Evolutionary conservation across 306 rosid genomes (phyloP).

Genomic region (Acmispon strigosus): DNA sequence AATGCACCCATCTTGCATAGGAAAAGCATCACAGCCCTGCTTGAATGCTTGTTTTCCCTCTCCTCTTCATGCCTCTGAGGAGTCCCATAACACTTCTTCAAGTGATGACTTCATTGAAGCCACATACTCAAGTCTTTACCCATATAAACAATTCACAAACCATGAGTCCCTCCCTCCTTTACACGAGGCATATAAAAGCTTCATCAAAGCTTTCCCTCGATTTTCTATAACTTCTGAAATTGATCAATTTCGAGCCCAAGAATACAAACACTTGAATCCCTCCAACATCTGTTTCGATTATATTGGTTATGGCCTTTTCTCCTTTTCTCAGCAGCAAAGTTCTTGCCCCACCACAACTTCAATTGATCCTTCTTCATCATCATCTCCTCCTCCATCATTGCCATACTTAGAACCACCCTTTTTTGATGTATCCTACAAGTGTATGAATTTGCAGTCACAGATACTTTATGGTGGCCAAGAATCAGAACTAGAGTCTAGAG

Average conservation of each 20-base stretch:
- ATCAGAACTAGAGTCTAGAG: conserved; percentile 49
- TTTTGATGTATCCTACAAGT: conserved; percentile 49
- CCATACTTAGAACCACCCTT: conserved; percentile 28
- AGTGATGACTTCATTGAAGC: conserved; percentile 30
- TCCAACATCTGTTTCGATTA: conserved; percentile 73
- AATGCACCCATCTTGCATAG: conserved; percentile 40
- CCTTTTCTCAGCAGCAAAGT: conserved; percentile 40
- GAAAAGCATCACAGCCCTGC: conserved; percentile 46
- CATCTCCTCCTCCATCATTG: background rate
- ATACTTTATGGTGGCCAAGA: conserved; percentile 42
- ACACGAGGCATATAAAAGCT: conserved; percentile 44
- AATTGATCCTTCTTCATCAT: conserved; percentile 30
- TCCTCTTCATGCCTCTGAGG: conserved; percentile 31
- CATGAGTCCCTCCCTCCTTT: conserved; percentile 71
- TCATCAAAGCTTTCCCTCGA: conserved; percentile 49
- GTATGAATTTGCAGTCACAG: conserved; percentile 58
- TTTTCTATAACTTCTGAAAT: conserved; percentile 31
- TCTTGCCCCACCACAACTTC: background rate
- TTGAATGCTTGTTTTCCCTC: conserved; percentile 54
- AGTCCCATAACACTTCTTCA: conserved; percentile 5
- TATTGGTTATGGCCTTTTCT: conserved; percentile 73
- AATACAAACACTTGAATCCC: conserved; percentile 56
- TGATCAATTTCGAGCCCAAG: conserved; percentile 52
- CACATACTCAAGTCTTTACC: conserved; percentile 46
- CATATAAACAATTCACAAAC: conserved; percentile 54